These are phyloP conservation scores for Holtermannia corniformis DNA, from an alignment of 768 basidiomycete genomes.

Conservation along the genomic window DNA sequence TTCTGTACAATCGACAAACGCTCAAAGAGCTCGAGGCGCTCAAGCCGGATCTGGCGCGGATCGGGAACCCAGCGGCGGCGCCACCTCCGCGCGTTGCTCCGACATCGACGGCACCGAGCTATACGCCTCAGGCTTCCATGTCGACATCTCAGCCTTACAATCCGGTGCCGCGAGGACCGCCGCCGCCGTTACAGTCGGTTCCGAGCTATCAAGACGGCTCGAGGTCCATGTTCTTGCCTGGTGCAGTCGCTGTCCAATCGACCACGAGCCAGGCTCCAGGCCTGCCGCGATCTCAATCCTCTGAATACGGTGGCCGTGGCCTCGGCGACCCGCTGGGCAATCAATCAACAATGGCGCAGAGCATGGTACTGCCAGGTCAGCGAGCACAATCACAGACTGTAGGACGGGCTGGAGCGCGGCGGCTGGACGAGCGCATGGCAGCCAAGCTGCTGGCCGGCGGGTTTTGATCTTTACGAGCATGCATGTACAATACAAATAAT, in stretches of 20 bases:
- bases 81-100: not conserved
- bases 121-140: not conserved
- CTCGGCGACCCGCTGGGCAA: conserved; percentile 18
- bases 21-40: conserved; percentile 81
- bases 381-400: not conserved
- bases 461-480: conserved; percentile 9
- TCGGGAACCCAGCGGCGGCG: conserved; percentile 25
- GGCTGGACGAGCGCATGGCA: conserved; percentile 31
- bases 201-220: conserved; percentile 2
- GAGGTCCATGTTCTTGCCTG: conserved; percentile 29
- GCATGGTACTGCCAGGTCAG: conserved; percentile 27
- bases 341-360: conserved; percentile 23
- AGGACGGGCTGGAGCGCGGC: conserved; percentile 14
- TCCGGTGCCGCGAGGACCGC: not conserved
- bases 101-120: not conserved
- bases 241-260: not conserved
- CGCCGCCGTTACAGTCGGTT: not conserved
- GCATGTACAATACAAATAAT: too few species aligned
- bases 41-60: conserved; percentile 54
- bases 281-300: conserved; percentile 2
- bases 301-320: not conserved
- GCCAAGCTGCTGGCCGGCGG: conserved; percentile 36
- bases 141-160: not conserved
- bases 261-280: not conserved
- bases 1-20: conserved; percentile 84